phyloP scores from a whole-genome alignment of 73 alveolate species.

The Tetrahymena borealis region DNA sequence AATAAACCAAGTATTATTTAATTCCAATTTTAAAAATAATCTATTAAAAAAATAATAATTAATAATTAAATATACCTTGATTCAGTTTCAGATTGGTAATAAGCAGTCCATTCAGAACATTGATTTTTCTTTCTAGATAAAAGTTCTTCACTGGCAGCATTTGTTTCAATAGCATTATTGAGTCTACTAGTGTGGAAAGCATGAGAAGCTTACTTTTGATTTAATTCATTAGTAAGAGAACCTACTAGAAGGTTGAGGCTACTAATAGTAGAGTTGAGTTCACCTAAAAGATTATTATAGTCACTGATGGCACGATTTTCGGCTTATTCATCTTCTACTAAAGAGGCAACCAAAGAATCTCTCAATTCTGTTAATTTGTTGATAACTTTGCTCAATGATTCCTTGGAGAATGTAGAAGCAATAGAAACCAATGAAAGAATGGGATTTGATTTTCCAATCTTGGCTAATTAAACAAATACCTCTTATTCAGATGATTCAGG shows the following conservation, averaged over 20 bases:
- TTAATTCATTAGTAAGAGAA: neutral
- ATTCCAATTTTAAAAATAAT: neutral
- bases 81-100: neutral
- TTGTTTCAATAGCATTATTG: neutral
- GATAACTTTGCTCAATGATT: neutral
- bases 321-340: neutral
- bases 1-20: neutral
- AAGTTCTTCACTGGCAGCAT: neutral
- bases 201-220: neutral
- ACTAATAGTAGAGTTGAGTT: neutral
- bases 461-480: neutral
- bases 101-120: neutral
- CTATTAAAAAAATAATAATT: neutral
- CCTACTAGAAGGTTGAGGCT: neutral
- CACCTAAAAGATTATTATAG: neutral
- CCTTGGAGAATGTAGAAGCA: neutral
- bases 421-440: neutral
- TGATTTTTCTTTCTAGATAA: neutral
- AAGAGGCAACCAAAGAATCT: neutral
- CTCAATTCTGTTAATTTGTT: neutral
- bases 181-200: neutral
- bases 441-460: neutral
- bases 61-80: neutral
- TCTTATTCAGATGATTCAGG: neutral
- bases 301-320: neutral